Evolutionary conservation across 768 basidiomycete species (phyloP), one percentile per base, ranked within the genome.

Genomic region (Kwoniella dendrophila): DNA sequence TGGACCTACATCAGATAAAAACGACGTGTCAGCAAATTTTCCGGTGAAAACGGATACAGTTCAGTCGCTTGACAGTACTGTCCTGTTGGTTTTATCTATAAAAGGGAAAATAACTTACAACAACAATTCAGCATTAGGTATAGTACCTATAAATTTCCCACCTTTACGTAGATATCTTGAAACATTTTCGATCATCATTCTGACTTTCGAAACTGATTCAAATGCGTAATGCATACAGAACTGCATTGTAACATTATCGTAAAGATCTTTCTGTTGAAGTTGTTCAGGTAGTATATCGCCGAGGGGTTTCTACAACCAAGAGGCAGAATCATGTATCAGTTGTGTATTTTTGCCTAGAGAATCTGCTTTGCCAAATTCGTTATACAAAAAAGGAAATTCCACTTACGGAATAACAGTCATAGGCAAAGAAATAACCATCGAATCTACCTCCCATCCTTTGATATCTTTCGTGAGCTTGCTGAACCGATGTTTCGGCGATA

Each of bases 201-300:
- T 84, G 26, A 87, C 90, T 75, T 96, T 96, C 61, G 84, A 82
- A 30, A 86, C 84, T n/a, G 85, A 88, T 78, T 98, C 93, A 77
- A 99, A 98, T 7, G 96, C 96, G 74, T 99, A 98, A 78, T 99
- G 96, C 90, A 99, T 97, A 80, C 96, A 98, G 78, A 99, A 99
- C 76, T 99, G 96, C 92, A 97, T 91, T 2, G 92, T 90, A 4
- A 98, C 92, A 59, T 92, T 90, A 73, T 98, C 96, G 74, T 96
- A 96, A 4, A 87, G 87, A 30, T 84, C 83, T 0, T 80, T 81
- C 26, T 90, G 34, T 30, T 59, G 83, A 63, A 83, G 81, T 18
- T 83, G 82, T 1, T 85, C 84, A 3, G 87, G 80, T 50, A 97
- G 85, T n/a, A 83, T 87, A 50, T 85, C 85, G 18, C 85, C 82